Evolutionary conservation across 768 basidiomycete species (phyloP).

Genomic region (Leccinellum albellum): DNA sequence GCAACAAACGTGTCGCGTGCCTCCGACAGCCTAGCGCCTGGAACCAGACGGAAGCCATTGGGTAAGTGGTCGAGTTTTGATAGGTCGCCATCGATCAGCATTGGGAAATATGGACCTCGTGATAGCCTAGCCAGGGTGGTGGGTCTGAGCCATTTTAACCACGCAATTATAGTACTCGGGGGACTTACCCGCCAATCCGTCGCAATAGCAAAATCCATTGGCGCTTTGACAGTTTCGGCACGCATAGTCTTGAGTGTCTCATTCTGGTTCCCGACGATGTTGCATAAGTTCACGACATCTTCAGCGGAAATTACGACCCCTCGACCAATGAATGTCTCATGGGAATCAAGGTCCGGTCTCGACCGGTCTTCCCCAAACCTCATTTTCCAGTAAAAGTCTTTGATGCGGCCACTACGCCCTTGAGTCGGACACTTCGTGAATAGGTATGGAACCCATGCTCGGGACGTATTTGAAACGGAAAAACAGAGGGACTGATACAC

Average conservation of each 20-base stretch:
- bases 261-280: conserved; percentile 88
- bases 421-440: conserved; percentile 86
- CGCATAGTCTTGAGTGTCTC: conserved; percentile 84
- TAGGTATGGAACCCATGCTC: conserved; percentile 83
- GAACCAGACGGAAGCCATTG: conserved; percentile 90
- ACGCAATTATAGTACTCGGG: neutral
- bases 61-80: conserved; percentile 95
- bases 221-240: conserved; percentile 68
- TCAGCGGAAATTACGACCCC: conserved; percentile 75
- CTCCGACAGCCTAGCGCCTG: conserved; percentile 69
- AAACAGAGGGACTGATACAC: conserved; percentile 73
- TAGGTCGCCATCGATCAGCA: conserved; percentile 87
- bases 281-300: conserved; percentile 85
- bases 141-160: conserved; percentile 9
- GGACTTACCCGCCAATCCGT: conserved; percentile 91
- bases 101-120: conserved; percentile 97
- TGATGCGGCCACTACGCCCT: conserved; percentile 86
- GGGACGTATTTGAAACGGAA: conserved; percentile 87
- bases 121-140: conserved; percentile 69
- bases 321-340: conserved; percentile 81
- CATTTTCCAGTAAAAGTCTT: conserved; percentile 96
- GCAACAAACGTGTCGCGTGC: conserved; percentile 90
- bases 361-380: conserved; percentile 90
- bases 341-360: conserved; percentile 75
- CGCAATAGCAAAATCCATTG: conserved; percentile 99